These are phyloP conservation scores for Chimonanthus praecox DNA, from an alignment of 164 flowering plant species.

Conservation along the genomic window DNA sequence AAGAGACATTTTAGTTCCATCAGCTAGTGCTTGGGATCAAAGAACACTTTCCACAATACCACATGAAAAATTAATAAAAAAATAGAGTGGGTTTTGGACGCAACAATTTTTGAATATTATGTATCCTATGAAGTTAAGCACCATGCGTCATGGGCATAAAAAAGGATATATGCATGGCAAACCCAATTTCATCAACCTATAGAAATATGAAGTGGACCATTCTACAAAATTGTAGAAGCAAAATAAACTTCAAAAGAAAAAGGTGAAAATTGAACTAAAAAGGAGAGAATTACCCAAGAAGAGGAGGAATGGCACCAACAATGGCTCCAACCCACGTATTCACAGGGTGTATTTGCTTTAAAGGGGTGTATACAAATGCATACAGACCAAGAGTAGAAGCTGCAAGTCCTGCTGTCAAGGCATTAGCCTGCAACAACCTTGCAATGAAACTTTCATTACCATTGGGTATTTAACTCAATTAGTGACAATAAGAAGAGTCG, in stretches of 20 bases:
- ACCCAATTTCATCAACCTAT: too few relatives aligned
- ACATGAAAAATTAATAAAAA: too few relatives aligned
- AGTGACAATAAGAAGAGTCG: neutral
- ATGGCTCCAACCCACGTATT: slow-evolving; percentile 99
- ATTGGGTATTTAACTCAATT: neutral
- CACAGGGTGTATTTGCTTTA: slow-evolving; percentile 91
- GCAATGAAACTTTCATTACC: slow-evolving; percentile 37
- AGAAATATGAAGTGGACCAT: neutral
- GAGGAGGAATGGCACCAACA: slow-evolving; percentile 98
- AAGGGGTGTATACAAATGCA: slow-evolving; percentile 88
- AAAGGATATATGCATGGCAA: too few relatives aligned
- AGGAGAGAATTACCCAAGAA: slow-evolving; percentile 62
- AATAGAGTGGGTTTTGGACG: too few relatives aligned
- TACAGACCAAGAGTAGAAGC: slow-evolving; percentile 85
- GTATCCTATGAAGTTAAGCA: too few relatives aligned
- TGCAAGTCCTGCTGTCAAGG: slow-evolving; percentile 89
- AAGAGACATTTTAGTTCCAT: too few relatives aligned
- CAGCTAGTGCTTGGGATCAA: neutral
- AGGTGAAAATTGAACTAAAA: neutral
- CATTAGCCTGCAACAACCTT: slow-evolving; percentile 91
- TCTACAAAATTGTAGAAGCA: neutral
- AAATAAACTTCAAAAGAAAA: neutral
- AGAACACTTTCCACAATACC: neutral
- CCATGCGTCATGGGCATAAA: too few relatives aligned
- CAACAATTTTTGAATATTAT: too few relatives aligned